Base-by-base conservation (phyloP, 108 stramenopile genomes). In the Cylindrotheca fusiformis region DNA sequence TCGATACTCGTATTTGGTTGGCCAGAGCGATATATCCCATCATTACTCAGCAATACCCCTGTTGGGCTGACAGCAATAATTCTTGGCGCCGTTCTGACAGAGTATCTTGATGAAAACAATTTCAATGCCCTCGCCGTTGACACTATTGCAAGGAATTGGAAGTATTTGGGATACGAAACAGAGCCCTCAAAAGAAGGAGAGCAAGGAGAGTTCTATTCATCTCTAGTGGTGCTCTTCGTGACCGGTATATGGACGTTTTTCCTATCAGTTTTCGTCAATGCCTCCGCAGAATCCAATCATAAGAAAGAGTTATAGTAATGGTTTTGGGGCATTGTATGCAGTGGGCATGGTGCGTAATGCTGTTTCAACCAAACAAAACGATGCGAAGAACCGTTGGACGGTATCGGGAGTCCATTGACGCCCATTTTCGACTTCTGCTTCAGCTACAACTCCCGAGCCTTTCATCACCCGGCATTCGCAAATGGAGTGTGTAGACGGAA, bases 1-100 rank as follows among this genome's bases (percentile, higher is more conserved):
- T 86, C 75, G 6, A 32, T 89, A 8, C 55, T 89, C 24, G 93
- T 94, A 26, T 89, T 94, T 72, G 93, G 93, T 17, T 94, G 93
- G 93, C 93, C 93, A 0, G 79, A 85, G 30, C 54, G 78, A 31
- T 94, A 94, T 62, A n/a, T 89, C 1, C 65, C 62, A 4, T 85
- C 83, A 22, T 58, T 94, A 19, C 32, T 84, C 64, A 74, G 79
- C 52, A 94, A 91, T 71, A 67, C 79, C 52, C 93, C 93, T 26
- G 85, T 94, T 61, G 93, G 93, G 33, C 65, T 94, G 65, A 87
- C 86, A 8, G 89, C 89, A 19, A 87, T 91, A 52, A 83, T 65
- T 0, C 59, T 94, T 22, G 93, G 93, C 6, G 60, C 87, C 10
- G 54, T 60, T 3, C 65, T 86, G 33, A 94, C 90, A 12, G 93